phyloP scores from a whole-genome alignment of 768 basidiomycete genomes.

The Tephrocybe sp. region DNA sequence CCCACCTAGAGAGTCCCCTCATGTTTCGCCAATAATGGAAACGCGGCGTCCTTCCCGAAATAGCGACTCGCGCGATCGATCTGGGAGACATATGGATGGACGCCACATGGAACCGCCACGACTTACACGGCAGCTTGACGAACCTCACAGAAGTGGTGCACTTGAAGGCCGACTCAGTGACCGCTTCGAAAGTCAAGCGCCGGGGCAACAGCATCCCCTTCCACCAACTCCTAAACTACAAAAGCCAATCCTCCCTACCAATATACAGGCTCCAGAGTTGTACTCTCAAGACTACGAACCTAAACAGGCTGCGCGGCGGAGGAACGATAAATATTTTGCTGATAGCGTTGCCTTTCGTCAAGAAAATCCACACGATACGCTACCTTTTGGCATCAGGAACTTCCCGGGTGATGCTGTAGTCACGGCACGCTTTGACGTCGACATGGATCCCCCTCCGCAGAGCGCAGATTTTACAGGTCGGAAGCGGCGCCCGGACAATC shows the following conservation, averaged over 20 bases:
- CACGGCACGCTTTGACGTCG: no score
- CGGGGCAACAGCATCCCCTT: conserved; percentile 14
- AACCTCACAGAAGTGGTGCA: conserved; percentile 10
- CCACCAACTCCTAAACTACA: conserved; percentile 17
- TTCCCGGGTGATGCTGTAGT: no score
- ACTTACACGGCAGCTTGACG: conserved; percentile 10
- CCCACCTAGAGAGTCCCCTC: conserved; percentile 29
- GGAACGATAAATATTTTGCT: neutral
- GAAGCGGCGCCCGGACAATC: conserved; percentile 6
- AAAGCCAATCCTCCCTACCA: conserved; percentile 8
- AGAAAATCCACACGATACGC: no score
- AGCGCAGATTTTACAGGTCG: neutral
- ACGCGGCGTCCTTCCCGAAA: conserved; percentile 14
- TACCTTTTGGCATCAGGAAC: no score
- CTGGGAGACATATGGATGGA: conserved; percentile 5
- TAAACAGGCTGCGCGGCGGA: no score
- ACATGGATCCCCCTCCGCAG: neutral
- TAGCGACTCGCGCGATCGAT: conserved; percentile 15
- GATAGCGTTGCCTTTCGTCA: no score
- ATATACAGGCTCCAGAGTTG: neutral
- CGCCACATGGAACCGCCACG: neutral
- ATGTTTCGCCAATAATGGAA: conserved; percentile 19
- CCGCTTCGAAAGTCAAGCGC: conserved; percentile 16
- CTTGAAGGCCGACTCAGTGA: conserved; percentile 24
- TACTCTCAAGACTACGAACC: conserved; percentile 6